Evolutionary conservation across 768 basidiomycete genomes (phyloP).

Genomic region (Cystobasidium onofrii): DNA sequence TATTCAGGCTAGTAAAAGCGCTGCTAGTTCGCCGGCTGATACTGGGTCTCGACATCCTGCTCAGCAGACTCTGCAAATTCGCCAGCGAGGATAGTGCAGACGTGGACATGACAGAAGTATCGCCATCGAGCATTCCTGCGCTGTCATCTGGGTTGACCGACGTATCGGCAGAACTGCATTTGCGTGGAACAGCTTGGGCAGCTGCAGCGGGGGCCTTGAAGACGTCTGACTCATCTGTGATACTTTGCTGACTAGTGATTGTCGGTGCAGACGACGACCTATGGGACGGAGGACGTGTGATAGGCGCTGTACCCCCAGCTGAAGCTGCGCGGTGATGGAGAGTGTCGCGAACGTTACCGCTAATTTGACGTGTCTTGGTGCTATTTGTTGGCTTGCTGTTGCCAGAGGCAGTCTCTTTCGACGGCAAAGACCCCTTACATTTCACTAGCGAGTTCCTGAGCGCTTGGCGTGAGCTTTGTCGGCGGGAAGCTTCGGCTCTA

Average conservation of each 20-base stretch:
- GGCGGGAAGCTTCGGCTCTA: neutral
- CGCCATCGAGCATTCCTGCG: neutral
- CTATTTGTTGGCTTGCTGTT: neutral
- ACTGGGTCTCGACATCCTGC: slow-evolving; percentile 9
- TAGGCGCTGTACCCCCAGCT: neutral
- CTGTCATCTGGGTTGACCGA: neutral
- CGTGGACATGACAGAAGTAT: slow-evolving; percentile 22
- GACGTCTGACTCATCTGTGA: neutral
- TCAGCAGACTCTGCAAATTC: slow-evolving; percentile 9
- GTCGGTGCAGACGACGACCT: neutral
- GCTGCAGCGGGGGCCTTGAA: neutral
- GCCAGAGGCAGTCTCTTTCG: neutral
- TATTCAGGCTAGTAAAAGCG: neutral
- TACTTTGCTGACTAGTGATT: neutral
- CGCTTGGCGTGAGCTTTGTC: neutral
- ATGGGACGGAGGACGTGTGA: neutral
- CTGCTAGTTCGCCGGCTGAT: neutral
- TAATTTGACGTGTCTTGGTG: neutral
- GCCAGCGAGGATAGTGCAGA: slow-evolving; percentile 1
- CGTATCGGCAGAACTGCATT: neutral
- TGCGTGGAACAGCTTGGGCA: neutral
- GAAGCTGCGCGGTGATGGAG: neutral
- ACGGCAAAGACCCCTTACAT: neutral
- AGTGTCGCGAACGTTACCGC: neutral
- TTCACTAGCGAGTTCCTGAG: neutral